phyloP scores from a whole-genome alignment of 108 stramenopile species.

The Chaetoceros muelleri region DNA sequence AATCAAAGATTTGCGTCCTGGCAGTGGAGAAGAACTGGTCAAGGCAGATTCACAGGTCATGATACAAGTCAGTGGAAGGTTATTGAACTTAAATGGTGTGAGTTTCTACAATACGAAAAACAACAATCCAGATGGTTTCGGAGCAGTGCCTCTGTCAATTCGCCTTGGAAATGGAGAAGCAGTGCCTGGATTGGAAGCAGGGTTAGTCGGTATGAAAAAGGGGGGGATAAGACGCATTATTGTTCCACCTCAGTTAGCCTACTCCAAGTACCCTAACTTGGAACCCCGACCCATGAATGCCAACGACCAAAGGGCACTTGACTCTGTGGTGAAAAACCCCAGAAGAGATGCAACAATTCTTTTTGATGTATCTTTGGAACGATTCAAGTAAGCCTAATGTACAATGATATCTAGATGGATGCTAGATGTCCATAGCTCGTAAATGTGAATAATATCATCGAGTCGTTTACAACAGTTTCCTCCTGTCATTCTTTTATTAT shows the following conservation, averaged over 20 bases:
- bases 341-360: conserved; percentile 51
- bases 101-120: conserved; percentile 63
- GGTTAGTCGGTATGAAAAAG: conserved; percentile 47
- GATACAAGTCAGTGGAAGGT: conserved; percentile 38
- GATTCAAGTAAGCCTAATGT: conserved; percentile 51
- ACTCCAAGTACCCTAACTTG: conserved; percentile 30
- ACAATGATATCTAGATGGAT: no score
- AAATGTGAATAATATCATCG: no score
- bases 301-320: conserved; percentile 44
- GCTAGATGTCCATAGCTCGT: no score
- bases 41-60: conserved; percentile 16
- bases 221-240: conserved; percentile 42
- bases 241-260: conserved; percentile 43
- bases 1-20: conserved; percentile 46
- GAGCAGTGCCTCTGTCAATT: conserved; percentile 41
- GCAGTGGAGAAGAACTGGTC: conserved; percentile 20
- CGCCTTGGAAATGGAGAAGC: conserved; percentile 37
- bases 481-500: no score
- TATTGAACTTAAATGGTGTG: conserved; percentile 63
- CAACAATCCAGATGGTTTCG: conserved; percentile 62
- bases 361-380: conserved; percentile 57
- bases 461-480: no score
- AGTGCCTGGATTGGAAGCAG: conserved; percentile 48
- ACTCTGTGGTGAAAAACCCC: conserved; percentile 57
- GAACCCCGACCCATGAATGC: conserved; percentile 52